Base-by-base conservation (phyloP, 805 yeast genomes). In the Cyberlindnera galapagoensis region DNA sequence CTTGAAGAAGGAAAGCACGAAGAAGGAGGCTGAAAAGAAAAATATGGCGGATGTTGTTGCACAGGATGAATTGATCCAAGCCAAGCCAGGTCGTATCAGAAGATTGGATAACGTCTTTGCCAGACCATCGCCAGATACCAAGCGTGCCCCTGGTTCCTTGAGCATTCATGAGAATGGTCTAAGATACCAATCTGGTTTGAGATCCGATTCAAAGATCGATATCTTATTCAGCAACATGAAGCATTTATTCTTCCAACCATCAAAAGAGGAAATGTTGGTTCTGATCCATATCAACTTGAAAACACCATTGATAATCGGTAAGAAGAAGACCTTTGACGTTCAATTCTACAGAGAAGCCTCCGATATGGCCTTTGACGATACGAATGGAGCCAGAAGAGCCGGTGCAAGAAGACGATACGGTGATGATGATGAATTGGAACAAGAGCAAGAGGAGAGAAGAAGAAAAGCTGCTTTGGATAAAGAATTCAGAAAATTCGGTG, bases 371-470 rank as follows among this genome's bases (percentile, higher is more conserved):
- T 87, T 87, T 49, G 98, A 92, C 60, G 98, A 92, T 61, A 92
- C 98, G 13, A 95, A 97, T 43, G 80, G 95, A 41, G 80, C 85
- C 63, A 77, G 97, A 59, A 74, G 72, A 44, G 80, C 80, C 58
- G 48, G 46, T 21, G 42, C 42, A 9, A 41, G 45, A 41, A 66
- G 92, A 55, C 63, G 92, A 52, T 92, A 92, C 55, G 98, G 98
- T 28, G 98, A 92, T 57, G 98, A 92, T 59, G 98, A 92, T 59
- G 98, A 92, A 62, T 67, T 92, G 43, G 97, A 92, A 60, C 97
- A 90, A 60, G 98, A 92, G 63, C 97, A 90, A 62, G 97, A 92
- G 59, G 98, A 92, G 63, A 79, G 97, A 64, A 73, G 90, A 59
- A 74, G 96, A 61, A 83, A 94, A 50, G 82, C 84, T 16, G 74